Evolutionary conservation across 108 stramenopile genomes (phyloP).

Genomic region (Ochromonas danica): DNA sequence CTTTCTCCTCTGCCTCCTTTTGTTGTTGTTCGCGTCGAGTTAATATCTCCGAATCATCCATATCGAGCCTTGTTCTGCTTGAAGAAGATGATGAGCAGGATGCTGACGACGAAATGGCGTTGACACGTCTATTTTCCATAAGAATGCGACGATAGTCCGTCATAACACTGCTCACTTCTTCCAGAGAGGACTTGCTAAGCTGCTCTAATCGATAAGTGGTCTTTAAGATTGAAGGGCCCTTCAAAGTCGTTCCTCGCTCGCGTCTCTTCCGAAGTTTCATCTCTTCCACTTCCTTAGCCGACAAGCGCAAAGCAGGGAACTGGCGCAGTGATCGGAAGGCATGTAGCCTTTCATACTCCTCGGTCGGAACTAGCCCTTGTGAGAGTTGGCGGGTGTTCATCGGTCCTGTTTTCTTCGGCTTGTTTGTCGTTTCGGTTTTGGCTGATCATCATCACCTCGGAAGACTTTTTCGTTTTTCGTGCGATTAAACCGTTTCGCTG

Average conservation of each 20-base stretch:
- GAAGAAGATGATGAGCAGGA: not conserved
- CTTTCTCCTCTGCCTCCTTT: not conserved
- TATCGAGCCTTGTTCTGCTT: not conserved
- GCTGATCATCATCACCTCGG: too few species aligned
- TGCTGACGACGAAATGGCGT: not conserved
- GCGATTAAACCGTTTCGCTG: too few species aligned
- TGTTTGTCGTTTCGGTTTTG: too few species aligned
- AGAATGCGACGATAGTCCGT: not conserved
- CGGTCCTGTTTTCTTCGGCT: too few species aligned
- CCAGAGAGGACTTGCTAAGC: not conserved
- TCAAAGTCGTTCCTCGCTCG: not conserved
- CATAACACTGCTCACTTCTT: not conserved
- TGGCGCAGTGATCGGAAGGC: not conserved
- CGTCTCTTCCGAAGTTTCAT: not conserved
- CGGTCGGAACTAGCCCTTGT: not conserved
- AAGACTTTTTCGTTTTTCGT: too few species aligned
- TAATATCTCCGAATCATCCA: not conserved
- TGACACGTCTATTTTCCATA: not conserved
- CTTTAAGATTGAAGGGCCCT: not conserved
- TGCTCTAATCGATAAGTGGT: not conserved
- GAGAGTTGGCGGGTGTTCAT: constrained; percentile 12
- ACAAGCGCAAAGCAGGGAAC: not conserved
- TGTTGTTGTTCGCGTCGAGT: not conserved
- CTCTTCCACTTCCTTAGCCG: not conserved
- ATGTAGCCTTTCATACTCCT: not conserved